These are phyloP conservation scores for Saururus chinensis DNA, from an alignment of 164 flowering plant genomes.

Conservation along the genomic window DNA sequence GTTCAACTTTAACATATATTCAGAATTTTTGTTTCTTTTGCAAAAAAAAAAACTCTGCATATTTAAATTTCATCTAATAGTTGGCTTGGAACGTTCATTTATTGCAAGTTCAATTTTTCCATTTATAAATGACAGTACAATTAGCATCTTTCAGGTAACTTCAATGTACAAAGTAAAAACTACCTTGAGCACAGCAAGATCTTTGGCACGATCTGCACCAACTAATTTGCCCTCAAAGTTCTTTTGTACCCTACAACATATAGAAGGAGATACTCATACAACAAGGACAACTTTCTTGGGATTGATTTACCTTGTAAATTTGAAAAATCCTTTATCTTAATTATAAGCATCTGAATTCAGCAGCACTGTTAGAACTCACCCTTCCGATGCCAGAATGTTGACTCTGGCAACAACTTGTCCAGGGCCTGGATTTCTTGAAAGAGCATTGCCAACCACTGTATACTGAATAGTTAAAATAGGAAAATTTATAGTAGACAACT, in stretches of 20 bases:
- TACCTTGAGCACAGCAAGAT: conserved; percentile 92
- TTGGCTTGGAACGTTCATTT: not conserved
- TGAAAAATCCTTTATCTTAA: not conserved
- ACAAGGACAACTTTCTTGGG: no score
- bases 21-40: no score
- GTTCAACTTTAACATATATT: not conserved
- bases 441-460: conserved; percentile 84
- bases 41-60: no score
- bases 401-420: conserved; percentile 94
- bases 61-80: no score
- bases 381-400: conserved; percentile 80
- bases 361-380: conserved; percentile 32
- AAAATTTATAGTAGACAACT: no score
- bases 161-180: not conserved
- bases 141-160: not conserved
- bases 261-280: not conserved
- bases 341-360: not conserved
- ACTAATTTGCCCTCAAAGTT: conserved; percentile 79
- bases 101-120: not conserved
- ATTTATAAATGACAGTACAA: not conserved
- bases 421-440: conserved; percentile 61
- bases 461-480: not conserved
- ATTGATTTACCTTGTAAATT: no score
- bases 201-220: conserved; percentile 96
- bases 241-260: conserved; percentile 59